Evolutionary conservation across 371 early-diverging fungal genomes (phyloP), one percentile per base, ranked within the genome.

Genomic region (Actinomucor elegans): DNA sequence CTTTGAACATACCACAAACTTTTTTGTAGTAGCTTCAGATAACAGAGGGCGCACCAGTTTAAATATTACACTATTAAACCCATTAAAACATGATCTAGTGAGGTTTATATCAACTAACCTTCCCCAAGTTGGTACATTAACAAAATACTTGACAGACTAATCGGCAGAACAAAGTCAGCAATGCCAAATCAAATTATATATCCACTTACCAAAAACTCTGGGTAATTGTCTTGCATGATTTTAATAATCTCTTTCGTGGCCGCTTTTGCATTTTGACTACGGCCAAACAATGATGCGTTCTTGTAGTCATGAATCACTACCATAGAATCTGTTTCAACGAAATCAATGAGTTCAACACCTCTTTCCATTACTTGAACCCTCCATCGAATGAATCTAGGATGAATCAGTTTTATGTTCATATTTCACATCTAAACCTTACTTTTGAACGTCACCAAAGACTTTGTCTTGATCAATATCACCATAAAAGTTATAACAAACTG

Each of bases 41-140:
- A 84, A 55, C 56, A 79, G 63, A 29, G 79, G 66, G 15, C 75
- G 67, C 33, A 84, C 62, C 48, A 83, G 59, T 37, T 80, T 81
- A 48, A 80, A 84, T 48, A 84, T 69, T 14, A 69, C 66, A 54
- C 79, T 80, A 44, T 28, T 4, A 40, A n/a, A n/a, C n/a, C n/a
- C 41, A 38, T 10, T 12, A 37, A 14, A 17, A 14, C 20, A 23
- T 18, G 10, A 26, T n/a, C 5, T 31, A 31, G 31, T 31, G 11
- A 31, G 5, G 31, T 31, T 31, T 31, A 31, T 26, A 32, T 27
- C 11, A 18, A 31, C 14, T 41, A 66, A 68, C 61, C 68, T 70
- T 51, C 84, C 84, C 84, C 84, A 84, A 57, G 71, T 68, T 18
- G 84, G 84, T 15, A 83, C 67, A 42, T 84, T 81, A 47, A 81